A percentile compares a stretch with the other conserved stretches of the same genome.
These are phyloP conservation scores for Zygoascus bituminiphila DNA, from an alignment of 805 yeast species.

Conservation along the genomic window DNA sequence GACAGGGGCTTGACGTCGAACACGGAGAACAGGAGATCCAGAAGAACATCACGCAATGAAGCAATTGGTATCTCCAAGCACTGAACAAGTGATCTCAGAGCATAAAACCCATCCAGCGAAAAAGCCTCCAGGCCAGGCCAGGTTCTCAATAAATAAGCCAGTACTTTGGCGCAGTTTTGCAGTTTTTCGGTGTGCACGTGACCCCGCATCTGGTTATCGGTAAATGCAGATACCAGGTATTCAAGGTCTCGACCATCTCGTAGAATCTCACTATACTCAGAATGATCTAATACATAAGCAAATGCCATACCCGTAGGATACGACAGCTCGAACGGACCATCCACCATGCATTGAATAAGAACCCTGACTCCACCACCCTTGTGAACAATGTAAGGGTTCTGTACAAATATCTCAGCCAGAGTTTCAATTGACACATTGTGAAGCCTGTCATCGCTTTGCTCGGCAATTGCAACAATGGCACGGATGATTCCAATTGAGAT, in stretches of 20 bases:
- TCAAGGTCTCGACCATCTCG: constrained; percentile 57
- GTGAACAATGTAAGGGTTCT: constrained; percentile 36
- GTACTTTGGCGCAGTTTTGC: constrained; percentile 50
- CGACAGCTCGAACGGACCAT: constrained; percentile 43
- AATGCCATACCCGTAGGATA: constrained; percentile 40
- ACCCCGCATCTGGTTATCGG: constrained; percentile 47
- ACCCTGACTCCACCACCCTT: constrained; percentile 40
- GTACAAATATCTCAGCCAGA: constrained; percentile 41
- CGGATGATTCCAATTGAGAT: constrained; percentile 57
- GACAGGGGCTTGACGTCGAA: constrained; percentile 53
- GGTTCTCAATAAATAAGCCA: constrained; percentile 54
- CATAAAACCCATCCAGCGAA: constrained; percentile 46
- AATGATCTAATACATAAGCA: constrained; percentile 48
- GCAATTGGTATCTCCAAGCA: constrained; percentile 56
- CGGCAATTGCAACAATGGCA: constrained; percentile 57
- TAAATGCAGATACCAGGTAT: constrained; percentile 57
- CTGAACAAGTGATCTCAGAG: constrained; percentile 48
- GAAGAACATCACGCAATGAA: constrained; percentile 45
- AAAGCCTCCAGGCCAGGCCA: constrained; percentile 72
- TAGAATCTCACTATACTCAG: constrained; percentile 44
- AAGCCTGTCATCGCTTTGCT: constrained; percentile 44
- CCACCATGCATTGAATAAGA: constrained; percentile 42
- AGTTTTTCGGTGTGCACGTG: constrained; percentile 46
- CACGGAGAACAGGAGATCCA: constrained; percentile 66
- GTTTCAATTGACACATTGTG: constrained; percentile 46